Conservation (phyloP, 2,329 filamentous ascomycete species). For the Paecilomyces variotii region DNA sequence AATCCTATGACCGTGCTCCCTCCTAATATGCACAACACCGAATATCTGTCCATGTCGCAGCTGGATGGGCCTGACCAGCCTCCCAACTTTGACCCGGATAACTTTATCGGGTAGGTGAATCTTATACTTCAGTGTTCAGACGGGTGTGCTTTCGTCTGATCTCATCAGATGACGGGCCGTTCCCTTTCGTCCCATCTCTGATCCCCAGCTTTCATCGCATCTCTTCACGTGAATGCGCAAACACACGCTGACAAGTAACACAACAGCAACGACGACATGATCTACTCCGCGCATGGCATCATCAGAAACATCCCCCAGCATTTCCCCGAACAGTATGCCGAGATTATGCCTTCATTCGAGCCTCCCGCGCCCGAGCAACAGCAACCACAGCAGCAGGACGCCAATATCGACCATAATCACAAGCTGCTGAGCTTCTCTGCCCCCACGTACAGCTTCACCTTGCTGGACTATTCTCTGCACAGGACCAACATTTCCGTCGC, state of each 20-base stretch:
- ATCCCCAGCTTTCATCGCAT: slow-evolving; percentile 7
- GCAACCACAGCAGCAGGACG: slow-evolving; percentile 45
- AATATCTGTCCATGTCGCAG: slow-evolving; percentile 43
- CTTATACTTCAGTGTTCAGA: slow-evolving; percentile 11
- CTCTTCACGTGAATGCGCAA: neutral
- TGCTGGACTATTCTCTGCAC: slow-evolving; percentile 53
- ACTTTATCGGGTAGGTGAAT: slow-evolving; percentile 49
- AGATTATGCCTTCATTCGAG: slow-evolving; percentile 39
- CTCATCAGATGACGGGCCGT: slow-evolving; percentile 2
- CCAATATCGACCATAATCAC: slow-evolving; percentile 57
- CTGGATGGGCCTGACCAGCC: slow-evolving; percentile 52
- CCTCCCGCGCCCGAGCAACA: slow-evolving; percentile 37
- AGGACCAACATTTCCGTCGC: slow-evolving; percentile 49
- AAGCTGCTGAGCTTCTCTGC: slow-evolving; percentile 68
- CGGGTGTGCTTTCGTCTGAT: neutral
- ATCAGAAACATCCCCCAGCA: slow-evolving; percentile 44
- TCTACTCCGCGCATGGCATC: slow-evolving; percentile 38
- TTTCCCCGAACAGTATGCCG: slow-evolving; percentile 46
- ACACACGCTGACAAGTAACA: slow-evolving; percentile 13
- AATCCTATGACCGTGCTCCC: slow-evolving; percentile 48
- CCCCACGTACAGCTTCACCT: slow-evolving; percentile 51
- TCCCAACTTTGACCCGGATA: slow-evolving; percentile 53
- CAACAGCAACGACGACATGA: slow-evolving; percentile 44
- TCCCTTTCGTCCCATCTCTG: slow-evolving; percentile 4
- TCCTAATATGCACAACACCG: slow-evolving; percentile 38